These are phyloP conservation scores for Cardiospermum halicacabum DNA, from an alignment of 345 rosid species.

Conservation along the genomic window DNA sequence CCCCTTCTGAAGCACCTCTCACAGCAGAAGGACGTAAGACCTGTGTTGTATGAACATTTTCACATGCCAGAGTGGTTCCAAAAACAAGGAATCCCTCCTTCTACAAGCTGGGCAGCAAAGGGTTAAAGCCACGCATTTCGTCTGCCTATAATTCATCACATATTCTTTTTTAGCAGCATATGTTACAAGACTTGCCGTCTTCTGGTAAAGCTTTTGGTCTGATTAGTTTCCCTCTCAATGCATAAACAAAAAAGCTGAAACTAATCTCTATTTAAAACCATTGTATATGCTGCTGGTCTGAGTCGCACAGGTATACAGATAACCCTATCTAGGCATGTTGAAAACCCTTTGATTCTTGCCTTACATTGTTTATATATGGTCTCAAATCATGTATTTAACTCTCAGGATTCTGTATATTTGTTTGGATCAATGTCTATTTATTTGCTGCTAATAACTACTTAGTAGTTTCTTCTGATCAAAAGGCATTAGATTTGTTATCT, in stretches of 20 bases:
- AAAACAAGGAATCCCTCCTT: slow-evolving; percentile 83
- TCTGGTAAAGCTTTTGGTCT: slow-evolving; percentile 28
- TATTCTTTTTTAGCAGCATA: slow-evolving; percentile 19
- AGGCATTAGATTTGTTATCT: too few species aligned
- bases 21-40: slow-evolving; percentile 72
- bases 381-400: slow-evolving; percentile 12
- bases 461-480: too few species aligned
- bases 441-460: slow-evolving; percentile 3
- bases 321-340: slow-evolving; percentile 23
- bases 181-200: slow-evolving; percentile 7
- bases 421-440: slow-evolving; percentile 8
- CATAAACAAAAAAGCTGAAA: slow-evolving; percentile 5
- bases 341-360: slow-evolving; percentile 20
- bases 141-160: slow-evolving; percentile 15
- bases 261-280: not conserved
- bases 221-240: slow-evolving; percentile 19
- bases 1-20: slow-evolving; percentile 93
- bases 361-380: slow-evolving; percentile 24
- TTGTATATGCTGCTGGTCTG: slow-evolving; percentile 15
- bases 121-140: not conserved
- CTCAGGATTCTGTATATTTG: slow-evolving; percentile 24
- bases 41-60: slow-evolving; percentile 65
- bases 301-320: slow-evolving; percentile 16
- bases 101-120: slow-evolving; percentile 37
- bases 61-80: slow-evolving; percentile 97